Evolutionary conservation across 2,329 filamentous ascomycete species (phyloP).

Genomic region (Pseudocercospora pini-densiflorae): DNA sequence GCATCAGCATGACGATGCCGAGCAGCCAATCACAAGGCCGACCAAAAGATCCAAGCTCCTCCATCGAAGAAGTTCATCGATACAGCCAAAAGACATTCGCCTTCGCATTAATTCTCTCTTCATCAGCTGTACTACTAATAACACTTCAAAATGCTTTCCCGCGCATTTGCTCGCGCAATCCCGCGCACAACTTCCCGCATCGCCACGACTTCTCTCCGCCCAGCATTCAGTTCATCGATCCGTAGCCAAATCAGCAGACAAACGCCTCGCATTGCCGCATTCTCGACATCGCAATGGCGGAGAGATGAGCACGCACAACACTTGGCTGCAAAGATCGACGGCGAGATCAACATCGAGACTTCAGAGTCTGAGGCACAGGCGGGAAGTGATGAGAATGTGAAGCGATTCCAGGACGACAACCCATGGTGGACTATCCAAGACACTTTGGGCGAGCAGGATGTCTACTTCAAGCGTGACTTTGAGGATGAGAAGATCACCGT

Average conservation of each 20-base stretch:
- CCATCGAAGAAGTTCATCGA: neutral
- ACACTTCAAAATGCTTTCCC: conserved; percentile 47
- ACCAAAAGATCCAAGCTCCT: conserved; percentile 11
- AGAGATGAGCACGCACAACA: conserved; percentile 69
- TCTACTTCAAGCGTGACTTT: conserved; percentile 79
- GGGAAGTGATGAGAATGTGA: conserved; percentile 64
- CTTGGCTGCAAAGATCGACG: conserved; percentile 82
- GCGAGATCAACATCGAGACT: conserved; percentile 82
- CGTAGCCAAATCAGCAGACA: conserved; percentile 26
- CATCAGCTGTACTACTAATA: neutral
- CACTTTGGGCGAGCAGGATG: conserved; percentile 81
- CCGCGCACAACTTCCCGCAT: conserved; percentile 50
- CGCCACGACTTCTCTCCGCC: conserved; percentile 45
- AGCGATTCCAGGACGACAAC: conserved; percentile 81
- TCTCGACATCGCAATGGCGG: conserved; percentile 48
- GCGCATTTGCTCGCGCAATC: conserved; percentile 50
- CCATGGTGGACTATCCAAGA: conserved; percentile 78
- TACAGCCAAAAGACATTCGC: neutral
- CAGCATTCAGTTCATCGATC: conserved; percentile 29
- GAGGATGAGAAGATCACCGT: conserved; percentile 87
- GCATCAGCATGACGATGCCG: conserved; percentile 5
- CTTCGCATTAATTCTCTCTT: neutral
- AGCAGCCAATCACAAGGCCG: conserved; percentile 8
- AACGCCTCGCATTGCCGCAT: conserved; percentile 39
- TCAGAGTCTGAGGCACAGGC: conserved; percentile 66